Evolutionary conservation across 257 asterid species (phyloP).

Genomic region (Apocynum venetum): DNA sequence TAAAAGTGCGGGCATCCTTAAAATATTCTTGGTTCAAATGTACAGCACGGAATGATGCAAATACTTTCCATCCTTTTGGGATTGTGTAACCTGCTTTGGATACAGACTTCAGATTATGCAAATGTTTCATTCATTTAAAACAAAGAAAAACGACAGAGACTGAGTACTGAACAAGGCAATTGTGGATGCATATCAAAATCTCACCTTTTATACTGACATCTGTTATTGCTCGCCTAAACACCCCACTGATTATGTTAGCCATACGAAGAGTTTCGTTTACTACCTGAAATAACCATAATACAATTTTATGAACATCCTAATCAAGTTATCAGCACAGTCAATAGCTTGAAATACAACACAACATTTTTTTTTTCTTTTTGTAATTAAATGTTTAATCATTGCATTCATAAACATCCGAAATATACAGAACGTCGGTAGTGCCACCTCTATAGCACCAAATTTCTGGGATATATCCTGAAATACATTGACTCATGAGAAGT

Average conservation of each 20-base stretch:
- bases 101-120: no score
- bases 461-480: no score
- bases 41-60: conserved; percentile 84
- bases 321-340: background rate
- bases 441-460: no score
- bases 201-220: conserved; percentile 84
- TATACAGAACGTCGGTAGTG: no score
- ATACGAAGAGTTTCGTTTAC: conserved; percentile 89
- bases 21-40: conserved; percentile 73
- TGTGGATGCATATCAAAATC: background rate
- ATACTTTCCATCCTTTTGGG: conserved; percentile 88
- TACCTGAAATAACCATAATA: conserved; percentile 39
- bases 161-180: background rate
- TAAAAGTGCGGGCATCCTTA: conserved; percentile 83
- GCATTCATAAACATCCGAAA: no score
- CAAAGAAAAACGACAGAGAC: no score
- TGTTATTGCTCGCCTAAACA: conserved; percentile 76
- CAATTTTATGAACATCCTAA: no score
- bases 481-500: no score
- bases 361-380: no score
- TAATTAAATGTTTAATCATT: no score
- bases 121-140: no score
- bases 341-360: background rate
- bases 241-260: conserved; percentile 87
- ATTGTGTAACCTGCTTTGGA: conserved; percentile 57